These are phyloP conservation scores for Yarrowia hollandica DNA, from an alignment of 805 yeast species.

Conservation along the genomic window DNA sequence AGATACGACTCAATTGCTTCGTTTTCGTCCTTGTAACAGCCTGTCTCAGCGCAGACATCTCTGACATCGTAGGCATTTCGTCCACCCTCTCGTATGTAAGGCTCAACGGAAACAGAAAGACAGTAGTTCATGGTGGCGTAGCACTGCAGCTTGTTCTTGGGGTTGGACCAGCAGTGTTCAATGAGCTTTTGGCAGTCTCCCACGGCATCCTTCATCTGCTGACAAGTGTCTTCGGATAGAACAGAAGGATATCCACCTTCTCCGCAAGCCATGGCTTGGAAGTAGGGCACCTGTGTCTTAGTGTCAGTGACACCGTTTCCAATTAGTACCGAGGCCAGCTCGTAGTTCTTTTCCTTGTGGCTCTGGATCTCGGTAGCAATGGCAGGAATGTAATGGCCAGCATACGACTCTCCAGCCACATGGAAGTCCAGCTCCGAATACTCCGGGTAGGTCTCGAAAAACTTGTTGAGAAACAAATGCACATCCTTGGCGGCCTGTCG, in stretches of 20 bases:
- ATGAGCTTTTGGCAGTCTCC: conserved; percentile 66
- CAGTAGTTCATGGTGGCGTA: conserved; percentile 73
- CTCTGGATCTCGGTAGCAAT: conserved; percentile 58
- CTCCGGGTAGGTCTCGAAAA: conserved; percentile 81
- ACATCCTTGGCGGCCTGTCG: conserved; percentile 87
- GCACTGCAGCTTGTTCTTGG: conserved; percentile 67
- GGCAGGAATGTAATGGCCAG: conserved; percentile 91
- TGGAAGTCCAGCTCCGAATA: conserved; percentile 62
- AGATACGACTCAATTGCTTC: conserved; percentile 67
- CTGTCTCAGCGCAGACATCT: conserved; percentile 43
- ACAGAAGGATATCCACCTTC: conserved; percentile 76
- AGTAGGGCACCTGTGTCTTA: conserved; percentile 70
- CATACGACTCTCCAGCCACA: conserved; percentile 91
- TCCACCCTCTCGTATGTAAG: conserved; percentile 56
- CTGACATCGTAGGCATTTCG: conserved; percentile 67
- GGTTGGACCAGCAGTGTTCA: conserved; percentile 66
- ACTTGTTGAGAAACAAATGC: conserved; percentile 75
- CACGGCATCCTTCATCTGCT: conserved; percentile 57
- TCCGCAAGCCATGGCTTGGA: conserved; percentile 94
- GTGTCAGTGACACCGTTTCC: conserved; percentile 95
- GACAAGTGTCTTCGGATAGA: conserved; percentile 64
- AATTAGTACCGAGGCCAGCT: conserved; percentile 76
- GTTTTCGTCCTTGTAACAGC: conserved; percentile 71
- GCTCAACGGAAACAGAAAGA: conserved; percentile 62
- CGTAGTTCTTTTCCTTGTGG: conserved; percentile 50